phyloP scores from a whole-genome alignment of 2,329 filamentous ascomycete species.

The Microdochium trichocladiopsis region DNA sequence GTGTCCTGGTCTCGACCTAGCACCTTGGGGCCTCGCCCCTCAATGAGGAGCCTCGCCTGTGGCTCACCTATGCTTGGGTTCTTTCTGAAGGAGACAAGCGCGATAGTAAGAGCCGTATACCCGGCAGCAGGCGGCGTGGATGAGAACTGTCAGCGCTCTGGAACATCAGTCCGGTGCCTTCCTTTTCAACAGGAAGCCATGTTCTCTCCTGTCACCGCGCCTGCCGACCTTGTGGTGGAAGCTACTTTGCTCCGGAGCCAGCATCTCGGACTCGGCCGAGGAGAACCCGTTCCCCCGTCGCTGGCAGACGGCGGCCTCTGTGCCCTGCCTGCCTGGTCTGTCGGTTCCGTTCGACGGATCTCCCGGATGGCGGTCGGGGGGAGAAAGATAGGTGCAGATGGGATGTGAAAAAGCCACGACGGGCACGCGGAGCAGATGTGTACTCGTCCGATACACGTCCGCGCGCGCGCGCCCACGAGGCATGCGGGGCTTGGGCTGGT shows the following conservation, averaged over 20 bases:
- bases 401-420: conserved; percentile 10
- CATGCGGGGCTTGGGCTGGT: conserved; percentile 38
- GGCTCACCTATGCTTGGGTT: conserved; percentile 27
- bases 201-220: conserved; percentile 1
- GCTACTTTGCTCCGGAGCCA: conserved; percentile 51
- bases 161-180: too few relatives aligned
- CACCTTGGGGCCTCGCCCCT: not conserved
- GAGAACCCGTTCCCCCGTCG: conserved; percentile 24
- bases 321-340: not conserved
- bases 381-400: conserved; percentile 13
- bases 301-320: not conserved
- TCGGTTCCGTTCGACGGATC: not conserved
- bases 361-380: conserved; percentile 18
- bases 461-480: not conserved
- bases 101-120: conserved; percentile 44
- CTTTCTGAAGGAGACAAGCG: conserved; percentile 52
- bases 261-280: conserved; percentile 49
- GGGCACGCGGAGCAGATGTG: too few relatives aligned
- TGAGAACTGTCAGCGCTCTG: too few relatives aligned
- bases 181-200: too few relatives aligned
- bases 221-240: conserved; percentile 23
- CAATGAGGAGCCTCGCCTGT: conserved; percentile 6
- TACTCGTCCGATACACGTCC: not conserved
- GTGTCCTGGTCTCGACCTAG: not conserved
- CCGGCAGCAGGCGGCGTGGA: conserved; percentile 9